Evolutionary conservation across 1,139 yeast genomes (phyloP), one percentile per base, ranked within the genome.

Genomic region (Suhomyces taliae): DNA sequence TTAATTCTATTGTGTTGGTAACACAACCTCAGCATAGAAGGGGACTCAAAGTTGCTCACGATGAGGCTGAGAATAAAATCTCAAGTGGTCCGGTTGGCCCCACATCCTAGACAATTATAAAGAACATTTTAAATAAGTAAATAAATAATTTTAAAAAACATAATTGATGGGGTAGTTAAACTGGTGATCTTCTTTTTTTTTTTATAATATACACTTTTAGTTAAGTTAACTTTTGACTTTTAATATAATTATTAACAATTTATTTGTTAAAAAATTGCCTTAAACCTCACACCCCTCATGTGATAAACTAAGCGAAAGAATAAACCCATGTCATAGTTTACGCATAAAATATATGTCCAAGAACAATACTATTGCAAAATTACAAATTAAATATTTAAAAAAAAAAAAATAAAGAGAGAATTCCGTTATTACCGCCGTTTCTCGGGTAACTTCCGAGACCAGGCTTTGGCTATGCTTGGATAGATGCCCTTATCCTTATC

Each of bases 21-120:
- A 33, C 46, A 44, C 46, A 44, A 44, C 46, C 37, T 19, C 24
- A 9, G 37, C 36, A 39, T 8, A 31, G 46, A 43, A 39, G 35
- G 35, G 32, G 36, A 14, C 29, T 27, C 10, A 14, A 36, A 19
- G 43, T 44, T 44, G 46, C 46, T 44, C 34, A 44, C 46, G 41
- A 44, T 44, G 32, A 11, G 32, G 32, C 32, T 29, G 10, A 37
- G 7, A 37, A n/a, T 14, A 35, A 11, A 35, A 8, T 14, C 19
- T 11, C 7, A 35, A 11, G n/a, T 35, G 37, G 37, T 35, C 37
- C 19, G 37, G 39, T 36, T 36, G 31, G 6, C 15, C 39, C 39
- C 24, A 35, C 37, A 12, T 29, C 32, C 32, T 2, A 9, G 32
- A 29, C 32, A 9, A 29, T 11, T 29, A 19, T 19, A 19, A 4